Base-by-base conservation (phyloP, 2,329 filamentous ascomycete species). In the Aspergillus cejpii region DNA sequence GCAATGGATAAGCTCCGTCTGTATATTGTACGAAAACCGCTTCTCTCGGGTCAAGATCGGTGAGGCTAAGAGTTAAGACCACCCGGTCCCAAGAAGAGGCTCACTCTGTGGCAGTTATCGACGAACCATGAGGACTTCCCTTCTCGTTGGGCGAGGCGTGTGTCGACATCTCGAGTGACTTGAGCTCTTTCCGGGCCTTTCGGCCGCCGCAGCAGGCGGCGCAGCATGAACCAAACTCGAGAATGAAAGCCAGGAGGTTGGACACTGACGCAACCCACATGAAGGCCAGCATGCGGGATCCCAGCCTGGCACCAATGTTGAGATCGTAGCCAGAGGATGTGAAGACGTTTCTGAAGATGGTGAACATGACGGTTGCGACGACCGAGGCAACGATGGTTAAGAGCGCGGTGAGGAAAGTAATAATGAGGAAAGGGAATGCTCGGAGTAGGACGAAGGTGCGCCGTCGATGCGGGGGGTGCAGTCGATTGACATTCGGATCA, bases 181-280 rank as follows among this genome's bases (percentile, higher is more conserved):
- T 63, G 27, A 66, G 49, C 47, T 61, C 50, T 45, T 64, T 65
- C n/a, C 64, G 57, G 0, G 62, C 62, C 49, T 63, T 67, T 4
- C 62, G 62, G 5, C 65, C 66, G 20, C 68, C 66, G 40, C 68
- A 70, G 46, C 69, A 71, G 17, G 68, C 62, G 11, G 86, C 94
- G 66, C 88, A 95, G 56, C 83, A 86, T 65, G 91, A 76, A 24
- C 83, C 80, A 21, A 84, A 71, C 64, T 94, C 87, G 15, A 94
- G 72, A 24, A 85, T 62, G 57, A 86, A 90, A 0, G 84, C 83
- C 15, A 90, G 59, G 4, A 87, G 68, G 1, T 79, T 78, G 48
- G 83, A 79, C 0, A 74, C 79, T 0, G 81, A 77, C 0, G 84
- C 86, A 21, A 88, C 77, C 90, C 91, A 97, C 84, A 94, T 91